Evolutionary conservation across 768 basidiomycete species (phyloP), one percentile per base, ranked within the genome.

Genomic region (Coprinopsis cinerea): DNA sequence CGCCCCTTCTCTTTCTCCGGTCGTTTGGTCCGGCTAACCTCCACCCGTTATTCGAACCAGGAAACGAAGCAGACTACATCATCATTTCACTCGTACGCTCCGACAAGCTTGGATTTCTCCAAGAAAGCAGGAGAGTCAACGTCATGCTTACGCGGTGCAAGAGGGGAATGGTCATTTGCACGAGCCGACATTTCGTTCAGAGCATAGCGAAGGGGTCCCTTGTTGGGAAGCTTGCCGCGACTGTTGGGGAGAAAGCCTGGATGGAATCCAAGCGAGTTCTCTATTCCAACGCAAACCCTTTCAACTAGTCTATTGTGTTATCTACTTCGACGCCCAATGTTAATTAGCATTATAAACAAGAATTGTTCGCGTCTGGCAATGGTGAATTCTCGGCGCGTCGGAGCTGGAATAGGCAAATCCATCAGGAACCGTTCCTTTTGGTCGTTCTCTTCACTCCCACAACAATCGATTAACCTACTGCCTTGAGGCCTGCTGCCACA

Each of bases 81-180:
- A 51, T 57, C 32, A 51, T 57, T 18, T 57, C 55, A 9, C 50
- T 57, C 26, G 55, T 57, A 3, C 55, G 55, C 3, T 41, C 55
- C 3, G 50, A 45, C 4, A 44, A 47, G 25, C 15, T 54, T 17
- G 88, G 88, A 0, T 89, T 89, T 57, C 63, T 89, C 48, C 52
- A 59, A 5, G 78, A 81, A 47, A 18, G 59, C 24, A 70, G 82
- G n/a, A 75, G 87, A 4, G 74, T 79, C 26, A 88, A 88, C 65
- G 87, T 88, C 47, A 86, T 88, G 85, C 72, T 88, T 20, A 80
- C 79, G 2, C 71, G 86, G 22, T 85, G 82, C 69, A 81, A 83
- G 62, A 74, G 65, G 46, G 77, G 76, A n/a, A 82, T 88, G 82
- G 67, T 75, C 37, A 81, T 88, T 48, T 76, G 75, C 54, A 72